Conservation (phyloP, 257 asterid genomes). For the Primulina huaijiensis region DNA sequence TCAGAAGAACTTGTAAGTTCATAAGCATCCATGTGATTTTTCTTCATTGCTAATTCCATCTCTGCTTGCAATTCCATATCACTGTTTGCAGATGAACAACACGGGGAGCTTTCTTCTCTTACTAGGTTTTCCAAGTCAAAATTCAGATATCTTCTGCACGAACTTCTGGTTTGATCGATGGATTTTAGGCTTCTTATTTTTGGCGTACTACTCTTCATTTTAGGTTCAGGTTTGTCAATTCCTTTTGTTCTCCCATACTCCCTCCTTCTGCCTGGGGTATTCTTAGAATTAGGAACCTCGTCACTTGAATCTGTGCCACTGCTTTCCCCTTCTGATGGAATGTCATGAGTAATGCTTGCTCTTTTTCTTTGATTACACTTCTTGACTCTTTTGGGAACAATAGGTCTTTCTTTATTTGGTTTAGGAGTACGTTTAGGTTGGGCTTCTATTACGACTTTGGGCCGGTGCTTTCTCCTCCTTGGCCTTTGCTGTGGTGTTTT, state of each 20-base stretch:
- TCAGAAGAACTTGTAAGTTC: slow-evolving; percentile 26
- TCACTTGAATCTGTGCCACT: slow-evolving; percentile 27
- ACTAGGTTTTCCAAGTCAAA: neutral
- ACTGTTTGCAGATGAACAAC: neutral
- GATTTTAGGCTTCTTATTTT: neutral
- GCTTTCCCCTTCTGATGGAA: slow-evolving; percentile 33
- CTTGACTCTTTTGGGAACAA: slow-evolving; percentile 40
- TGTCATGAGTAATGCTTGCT: slow-evolving; percentile 25
- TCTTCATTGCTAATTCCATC: neutral
- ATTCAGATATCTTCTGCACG: neutral
- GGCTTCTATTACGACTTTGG: slow-evolving; percentile 78
- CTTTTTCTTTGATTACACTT: slow-evolving; percentile 48
- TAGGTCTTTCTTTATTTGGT: slow-evolving; percentile 37
- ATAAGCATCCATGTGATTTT: neutral
- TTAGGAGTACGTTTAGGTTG: slow-evolving; percentile 43
- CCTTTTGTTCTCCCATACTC: slow-evolving; percentile 37
- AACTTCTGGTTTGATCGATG: neutral
- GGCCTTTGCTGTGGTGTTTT: slow-evolving; percentile 68
- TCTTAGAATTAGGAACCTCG: slow-evolving; percentile 29
- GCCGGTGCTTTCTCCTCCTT: slow-evolving; percentile 86
- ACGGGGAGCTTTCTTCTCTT: neutral
- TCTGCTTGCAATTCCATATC: neutral
- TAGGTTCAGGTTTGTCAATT: slow-evolving; percentile 31
- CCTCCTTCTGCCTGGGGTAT: slow-evolving; percentile 37
- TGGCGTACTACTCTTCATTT: neutral